A percentile compares a stretch with the other conserved stretches of the same genome.
phyloP scores from a whole-genome alignment of 352 stramenopile genomes.

The Halophytophthora batemanensis region DNA sequence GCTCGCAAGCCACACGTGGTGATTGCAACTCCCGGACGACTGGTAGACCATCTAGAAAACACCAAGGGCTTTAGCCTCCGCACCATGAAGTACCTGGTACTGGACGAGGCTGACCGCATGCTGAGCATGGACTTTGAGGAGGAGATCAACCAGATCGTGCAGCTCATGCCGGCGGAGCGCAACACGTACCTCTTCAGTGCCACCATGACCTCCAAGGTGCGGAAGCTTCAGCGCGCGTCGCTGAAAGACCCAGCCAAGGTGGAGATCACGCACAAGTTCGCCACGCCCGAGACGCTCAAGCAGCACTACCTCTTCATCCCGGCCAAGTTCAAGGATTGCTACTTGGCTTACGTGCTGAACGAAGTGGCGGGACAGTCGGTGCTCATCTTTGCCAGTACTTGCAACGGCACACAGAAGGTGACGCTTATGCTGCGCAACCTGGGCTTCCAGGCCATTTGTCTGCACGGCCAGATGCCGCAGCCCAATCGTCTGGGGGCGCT shows the following conservation, averaged over 20 bases:
- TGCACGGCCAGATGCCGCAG: conserved; percentile 99
- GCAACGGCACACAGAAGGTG: conserved; percentile 95
- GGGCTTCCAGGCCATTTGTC: conserved; percentile 96
- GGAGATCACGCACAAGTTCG: conserved; percentile 97
- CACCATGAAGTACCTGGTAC: conserved; percentile 89
- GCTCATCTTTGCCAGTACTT: conserved; percentile 98
- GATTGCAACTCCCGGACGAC: conserved; percentile 90
- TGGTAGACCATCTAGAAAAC: conserved; percentile 96
- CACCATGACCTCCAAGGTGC: conserved; percentile 99
- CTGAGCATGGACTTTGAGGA: conserved; percentile 98
- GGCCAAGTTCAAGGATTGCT: conserved; percentile 99
- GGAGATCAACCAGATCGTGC: conserved; percentile 98
- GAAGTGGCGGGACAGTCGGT: conserved; percentile 96
- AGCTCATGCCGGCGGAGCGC: conserved; percentile 92
- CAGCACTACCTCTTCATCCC: conserved; percentile 99
- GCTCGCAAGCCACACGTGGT: conserved; percentile 96
- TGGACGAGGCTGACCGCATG: conserved; percentile 96
- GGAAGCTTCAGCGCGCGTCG: conserved; percentile 97
- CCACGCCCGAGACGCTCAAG: conserved; percentile 96
- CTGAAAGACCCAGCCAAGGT: conserved; percentile 96
- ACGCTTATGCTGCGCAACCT: conserved; percentile 98
- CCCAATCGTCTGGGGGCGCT: conserved; percentile 96
- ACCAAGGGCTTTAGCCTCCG: conserved; percentile 95
- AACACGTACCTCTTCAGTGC: conserved; percentile 98
- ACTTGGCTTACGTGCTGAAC: conserved; percentile 98